phyloP scores from a whole-genome alignment of 2,329 filamentous ascomycete species.

The Geosmithia putterillii region DNA sequence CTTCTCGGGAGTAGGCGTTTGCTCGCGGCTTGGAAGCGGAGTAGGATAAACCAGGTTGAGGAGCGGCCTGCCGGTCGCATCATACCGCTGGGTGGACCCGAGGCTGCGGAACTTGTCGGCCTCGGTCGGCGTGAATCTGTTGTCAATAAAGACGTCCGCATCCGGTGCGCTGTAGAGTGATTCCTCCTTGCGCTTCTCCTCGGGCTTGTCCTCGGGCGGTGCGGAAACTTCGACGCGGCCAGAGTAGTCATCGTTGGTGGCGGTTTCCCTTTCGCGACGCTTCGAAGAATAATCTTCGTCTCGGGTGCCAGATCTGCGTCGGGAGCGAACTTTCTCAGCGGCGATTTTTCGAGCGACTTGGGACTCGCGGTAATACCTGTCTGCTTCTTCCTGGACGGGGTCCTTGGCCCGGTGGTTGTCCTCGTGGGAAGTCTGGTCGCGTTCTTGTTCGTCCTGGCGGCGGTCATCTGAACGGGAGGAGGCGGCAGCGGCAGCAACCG shows the following conservation, averaged over 20 bases:
- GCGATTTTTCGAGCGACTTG: constrained; percentile 39
- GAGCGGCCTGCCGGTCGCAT: constrained; percentile 38
- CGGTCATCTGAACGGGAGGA: constrained; percentile 18
- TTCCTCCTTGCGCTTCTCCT: constrained; percentile 29
- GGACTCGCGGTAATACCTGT: constrained; percentile 44
- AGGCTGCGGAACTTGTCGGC: constrained; percentile 22
- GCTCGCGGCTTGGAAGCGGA: constrained; percentile 26
- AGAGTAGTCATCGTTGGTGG: constrained; percentile 18
- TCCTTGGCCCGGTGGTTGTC: constrained; percentile 20
- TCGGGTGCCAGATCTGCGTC: constrained; percentile 36
- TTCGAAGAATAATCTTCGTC: no score
- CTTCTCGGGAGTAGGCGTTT: constrained; percentile 28
- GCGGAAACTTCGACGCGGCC: constrained; percentile 38
- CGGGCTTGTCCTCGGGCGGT: constrained; percentile 30
- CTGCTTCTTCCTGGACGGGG: constrained; percentile 41
- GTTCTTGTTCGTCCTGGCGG: constrained; percentile 16
- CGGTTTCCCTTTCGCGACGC: constrained; percentile 9
- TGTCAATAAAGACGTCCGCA: constrained; percentile 52
- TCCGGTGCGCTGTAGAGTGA: constrained; percentile 44
- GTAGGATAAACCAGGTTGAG: constrained; percentile 51
- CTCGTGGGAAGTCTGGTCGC: constrained; percentile 15
- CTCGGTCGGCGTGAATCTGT: constrained; percentile 42
- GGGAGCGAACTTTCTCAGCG: constrained; percentile 38
- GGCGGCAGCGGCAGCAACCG: no score
- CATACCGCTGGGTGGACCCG: constrained; percentile 11